Conservation (phyloP, 78 protist species). For the Dictyostelium brefeldianum region DNA sequence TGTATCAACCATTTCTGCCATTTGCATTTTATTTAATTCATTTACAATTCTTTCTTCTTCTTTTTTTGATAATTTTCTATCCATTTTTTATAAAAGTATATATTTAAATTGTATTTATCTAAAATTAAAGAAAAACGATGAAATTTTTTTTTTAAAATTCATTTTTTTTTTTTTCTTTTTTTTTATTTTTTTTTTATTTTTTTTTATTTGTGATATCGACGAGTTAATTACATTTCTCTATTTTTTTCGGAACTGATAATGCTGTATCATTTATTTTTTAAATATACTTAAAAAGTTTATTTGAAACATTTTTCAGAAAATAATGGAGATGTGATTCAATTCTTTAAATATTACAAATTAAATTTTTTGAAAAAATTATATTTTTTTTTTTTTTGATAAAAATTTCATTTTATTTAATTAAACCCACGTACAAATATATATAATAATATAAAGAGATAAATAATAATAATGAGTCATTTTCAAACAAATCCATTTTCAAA, state of each 20-base stretch:
- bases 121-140: not conserved
- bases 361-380: too few relatives aligned
- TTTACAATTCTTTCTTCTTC: slow-evolving; percentile 49
- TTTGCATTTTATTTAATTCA: slow-evolving; percentile 47
- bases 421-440: not conserved
- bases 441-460: not conserved
- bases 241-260: too few relatives aligned
- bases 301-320: too few relatives aligned
- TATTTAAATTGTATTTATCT: too few relatives aligned
- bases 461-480: slow-evolving; percentile 11
- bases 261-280: too few relatives aligned
- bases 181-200: not conserved
- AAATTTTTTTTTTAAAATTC: not conserved
- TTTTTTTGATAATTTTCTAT: not conserved
- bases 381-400: not conserved
- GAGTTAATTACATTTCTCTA: too few relatives aligned
- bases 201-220: not conserved
- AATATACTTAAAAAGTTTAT: too few relatives aligned
- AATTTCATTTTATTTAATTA: not conserved
- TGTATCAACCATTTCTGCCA: slow-evolving; percentile 29
- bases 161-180: not conserved
- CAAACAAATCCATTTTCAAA: not conserved
- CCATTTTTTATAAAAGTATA: not conserved
- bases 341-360: too few relatives aligned
- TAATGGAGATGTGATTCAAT: too few relatives aligned